Evolutionary conservation across 345 rosid genomes (phyloP).

Genomic region (Eucalyptus paniculata): DNA sequence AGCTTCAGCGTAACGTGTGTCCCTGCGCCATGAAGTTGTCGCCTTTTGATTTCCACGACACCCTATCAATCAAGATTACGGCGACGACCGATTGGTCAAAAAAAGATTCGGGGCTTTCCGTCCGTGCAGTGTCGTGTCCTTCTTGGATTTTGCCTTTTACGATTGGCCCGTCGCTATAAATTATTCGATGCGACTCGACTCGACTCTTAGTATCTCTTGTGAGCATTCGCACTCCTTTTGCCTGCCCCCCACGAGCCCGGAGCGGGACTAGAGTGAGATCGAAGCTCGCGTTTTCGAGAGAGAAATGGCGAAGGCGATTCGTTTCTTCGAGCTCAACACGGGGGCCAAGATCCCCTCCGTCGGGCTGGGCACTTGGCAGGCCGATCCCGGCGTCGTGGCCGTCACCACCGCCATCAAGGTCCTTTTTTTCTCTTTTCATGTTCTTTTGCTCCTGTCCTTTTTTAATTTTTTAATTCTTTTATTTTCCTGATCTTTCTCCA

Average conservation of each 20-base stretch:
- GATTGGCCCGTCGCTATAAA: neutral
- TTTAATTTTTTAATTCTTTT: neutral
- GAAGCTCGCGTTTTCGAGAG: neutral
- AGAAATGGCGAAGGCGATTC: slow-evolving; percentile 10
- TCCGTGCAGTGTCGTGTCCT: neutral
- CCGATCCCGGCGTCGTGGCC: slow-evolving; percentile 9
- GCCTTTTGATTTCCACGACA: neutral
- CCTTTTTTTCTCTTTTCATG: neutral
- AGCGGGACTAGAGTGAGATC: neutral
- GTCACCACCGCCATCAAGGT: slow-evolving; percentile 19
- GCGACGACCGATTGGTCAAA: neutral
- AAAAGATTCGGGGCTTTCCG: neutral
- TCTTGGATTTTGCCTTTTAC: neutral
- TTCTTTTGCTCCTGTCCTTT: neutral
- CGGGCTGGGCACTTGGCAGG: slow-evolving; percentile 32
- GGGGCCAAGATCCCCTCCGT: slow-evolving; percentile 39
- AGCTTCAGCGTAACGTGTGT: neutral
- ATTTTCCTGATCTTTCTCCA: neutral
- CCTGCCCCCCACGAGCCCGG: neutral
- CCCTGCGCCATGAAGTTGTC: neutral
- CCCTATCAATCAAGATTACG: no score
- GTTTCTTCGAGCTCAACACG: slow-evolving; percentile 32
- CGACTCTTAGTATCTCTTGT: no score
- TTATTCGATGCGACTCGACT: neutral
- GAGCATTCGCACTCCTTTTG: neutral